Evolutionary conservation across 2,329 filamentous ascomycete genomes (phyloP).

Genomic region (Fusarium sp.): DNA sequence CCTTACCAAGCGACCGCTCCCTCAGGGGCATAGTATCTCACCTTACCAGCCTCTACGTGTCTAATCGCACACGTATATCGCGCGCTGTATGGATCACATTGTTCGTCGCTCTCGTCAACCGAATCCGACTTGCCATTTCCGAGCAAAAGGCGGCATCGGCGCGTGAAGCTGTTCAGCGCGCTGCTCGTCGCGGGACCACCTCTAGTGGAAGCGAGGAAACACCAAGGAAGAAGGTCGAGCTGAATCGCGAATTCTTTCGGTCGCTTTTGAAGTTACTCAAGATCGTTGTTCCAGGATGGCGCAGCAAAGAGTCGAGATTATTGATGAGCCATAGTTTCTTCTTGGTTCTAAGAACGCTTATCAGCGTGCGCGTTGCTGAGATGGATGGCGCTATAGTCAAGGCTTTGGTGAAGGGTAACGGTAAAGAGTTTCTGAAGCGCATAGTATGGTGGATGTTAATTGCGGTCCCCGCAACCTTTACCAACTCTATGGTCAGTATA

Average conservation of each 20-base stretch:
- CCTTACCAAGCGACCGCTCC: constrained; percentile 69
- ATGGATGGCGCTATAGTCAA: constrained; percentile 95
- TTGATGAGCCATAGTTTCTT: constrained; percentile 94
- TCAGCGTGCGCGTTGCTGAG: constrained; percentile 95
- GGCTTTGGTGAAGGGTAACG: constrained; percentile 89
- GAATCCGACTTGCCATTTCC: constrained; percentile 89
- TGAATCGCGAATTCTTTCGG: constrained; percentile 85
- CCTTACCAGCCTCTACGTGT: constrained; percentile 78
- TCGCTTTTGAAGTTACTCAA: constrained; percentile 81
- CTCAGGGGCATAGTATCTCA: constrained; percentile 73
- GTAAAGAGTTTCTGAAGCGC: constrained; percentile 86
- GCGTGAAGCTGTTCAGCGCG: constrained; percentile 71
- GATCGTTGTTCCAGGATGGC: constrained; percentile 92
- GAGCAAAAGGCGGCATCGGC: constrained; percentile 89
- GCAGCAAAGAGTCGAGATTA: constrained; percentile 86
- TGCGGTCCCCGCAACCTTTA: constrained; percentile 94
- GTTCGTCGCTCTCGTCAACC: constrained; percentile 83
- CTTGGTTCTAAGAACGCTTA: constrained; percentile 87
- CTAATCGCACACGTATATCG: constrained; percentile 84
- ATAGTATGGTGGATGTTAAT: constrained; percentile 99
- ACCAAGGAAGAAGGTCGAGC: constrained; percentile 83
- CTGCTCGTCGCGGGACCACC: constrained; percentile 61
- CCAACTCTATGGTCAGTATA: constrained; percentile 90
- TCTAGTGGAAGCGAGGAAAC: constrained; percentile 54
- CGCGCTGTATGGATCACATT: constrained; percentile 86